phyloP scores from a whole-genome alignment of 305 asterid genomes.

The Petunia hybrid region DNA sequence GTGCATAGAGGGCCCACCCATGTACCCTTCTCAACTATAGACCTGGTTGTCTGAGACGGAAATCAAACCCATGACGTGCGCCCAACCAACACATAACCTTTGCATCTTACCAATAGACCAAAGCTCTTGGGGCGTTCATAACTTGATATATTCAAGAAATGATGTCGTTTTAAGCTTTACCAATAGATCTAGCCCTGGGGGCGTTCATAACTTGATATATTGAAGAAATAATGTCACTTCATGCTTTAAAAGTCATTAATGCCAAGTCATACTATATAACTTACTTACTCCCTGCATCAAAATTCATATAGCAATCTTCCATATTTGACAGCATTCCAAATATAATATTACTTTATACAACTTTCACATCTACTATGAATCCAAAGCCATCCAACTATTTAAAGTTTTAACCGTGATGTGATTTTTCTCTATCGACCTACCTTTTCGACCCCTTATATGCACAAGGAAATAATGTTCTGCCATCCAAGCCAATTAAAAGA shows the following conservation, averaged over 20 bases:
- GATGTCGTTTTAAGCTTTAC: no score
- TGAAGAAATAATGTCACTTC: background rate
- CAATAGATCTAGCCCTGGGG: no score
- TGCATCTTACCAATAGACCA: no score
- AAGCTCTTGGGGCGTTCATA: no score
- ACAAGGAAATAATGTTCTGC: background rate
- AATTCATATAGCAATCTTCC: background rate
- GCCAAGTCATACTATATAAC: background rate
- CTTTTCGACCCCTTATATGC: background rate
- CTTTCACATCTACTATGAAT: background rate
- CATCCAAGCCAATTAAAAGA: background rate
- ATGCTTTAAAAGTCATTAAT: background rate
- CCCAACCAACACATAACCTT: no score
- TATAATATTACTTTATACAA: background rate
- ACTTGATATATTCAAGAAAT: no score
- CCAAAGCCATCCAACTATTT: constrained; percentile 8
- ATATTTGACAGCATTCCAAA: background rate
- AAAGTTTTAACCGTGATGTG: background rate
- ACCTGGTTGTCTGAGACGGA: no score
- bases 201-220: background rate
- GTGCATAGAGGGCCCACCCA: no score
- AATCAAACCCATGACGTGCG: no score
- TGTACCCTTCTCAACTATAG: no score
- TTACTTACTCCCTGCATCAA: background rate
- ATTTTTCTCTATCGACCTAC: background rate